Base-by-base conservation (phyloP, 2,329 filamentous ascomycete genomes). In the Rhinocladiella mackenziei region DNA sequence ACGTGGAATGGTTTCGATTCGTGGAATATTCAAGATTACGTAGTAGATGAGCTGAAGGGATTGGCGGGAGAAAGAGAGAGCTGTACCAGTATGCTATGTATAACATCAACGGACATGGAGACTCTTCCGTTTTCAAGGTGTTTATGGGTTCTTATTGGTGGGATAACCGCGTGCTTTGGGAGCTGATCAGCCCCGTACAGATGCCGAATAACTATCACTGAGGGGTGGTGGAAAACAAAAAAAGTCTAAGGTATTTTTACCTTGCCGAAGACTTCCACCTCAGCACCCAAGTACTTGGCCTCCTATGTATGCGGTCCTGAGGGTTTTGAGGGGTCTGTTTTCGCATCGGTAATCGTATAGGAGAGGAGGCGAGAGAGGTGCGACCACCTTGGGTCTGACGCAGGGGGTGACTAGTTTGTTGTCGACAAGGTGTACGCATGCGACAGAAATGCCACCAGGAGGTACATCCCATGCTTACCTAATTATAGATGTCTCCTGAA, bases 1-100 rank as follows among this genome's bases (percentile, higher is more conserved):
- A 10, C 13, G 6, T 33, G 34, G 42, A 31, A 34, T 20, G 7
- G 13, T 13, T 39, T 39, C 42, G 35, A 45, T 45, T 45, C 42
- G 42, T n/a, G 17, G n/a, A 15, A 10, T n/a, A 17, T 25, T 13
- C 13, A 2, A 19, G 14, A 45, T 45, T 39, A 45, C 35, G 42
- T 38, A 45, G 29, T n/a, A 25, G 29, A 30, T n/a, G 40, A 32
- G 25, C 25, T 4, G 28, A 14, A n/a, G n/a, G n/a, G n/a, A n/a
- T n/a, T n/a, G n/a, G n/a, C n/a, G 25, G 32, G 23, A 37, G 40
- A 26, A 7, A 15, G 33, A 18, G n/a, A n/a, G n/a, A n/a, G n/a
- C n/a, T n/a, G n/a, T n/a, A 32, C 18, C n/a, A 43, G 17, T 8
- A 43, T 43, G 29, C 40, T 30, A 43, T 37, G 33, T 38, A 37